Evolutionary conservation across 768 basidiomycete species (phyloP).

Genomic region (Mycena crocata): DNA sequence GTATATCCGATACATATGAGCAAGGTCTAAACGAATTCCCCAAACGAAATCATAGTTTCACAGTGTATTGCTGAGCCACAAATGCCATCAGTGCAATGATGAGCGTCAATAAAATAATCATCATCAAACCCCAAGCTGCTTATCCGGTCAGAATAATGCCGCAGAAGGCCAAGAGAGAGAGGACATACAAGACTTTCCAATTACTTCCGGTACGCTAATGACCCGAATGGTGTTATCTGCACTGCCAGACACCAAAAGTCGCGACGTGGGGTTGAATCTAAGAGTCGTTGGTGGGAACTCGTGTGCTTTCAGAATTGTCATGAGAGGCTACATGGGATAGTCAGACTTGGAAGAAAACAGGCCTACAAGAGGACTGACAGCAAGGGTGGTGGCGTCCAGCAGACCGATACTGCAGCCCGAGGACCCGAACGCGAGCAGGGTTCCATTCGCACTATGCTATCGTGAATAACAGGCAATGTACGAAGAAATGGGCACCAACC

Average conservation of each 20-base stretch:
- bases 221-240: constrained; percentile 90
- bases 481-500: constrained; percentile 58
- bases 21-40: constrained; percentile 1
- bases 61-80: constrained; percentile 26
- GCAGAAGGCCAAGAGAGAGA: constrained; percentile 7
- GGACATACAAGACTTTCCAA: constrained; percentile 65
- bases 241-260: constrained; percentile 88
- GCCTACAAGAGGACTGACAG: constrained; percentile 59
- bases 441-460: constrained; percentile 76
- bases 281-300: constrained; percentile 94
- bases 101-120: constrained; percentile 48
- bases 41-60: constrained; percentile 8
- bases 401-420: constrained; percentile 90
- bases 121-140: constrained; percentile 44
- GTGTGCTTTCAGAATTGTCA: constrained; percentile 92
- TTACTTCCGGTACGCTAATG: constrained; percentile 73
- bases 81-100: constrained; percentile 46
- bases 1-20: constrained; percentile 23
- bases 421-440: constrained; percentile 84
- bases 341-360: constrained; percentile 3
- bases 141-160: background rate
- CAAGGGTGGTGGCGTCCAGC: constrained; percentile 80
- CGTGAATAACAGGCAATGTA: constrained; percentile 14
- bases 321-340: constrained; percentile 70
- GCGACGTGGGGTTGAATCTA: constrained; percentile 86